Evolutionary conservation across 768 basidiomycete genomes (phyloP), one percentile per base, ranked within the genome.

Genomic region (Royoungia palumana): DNA sequence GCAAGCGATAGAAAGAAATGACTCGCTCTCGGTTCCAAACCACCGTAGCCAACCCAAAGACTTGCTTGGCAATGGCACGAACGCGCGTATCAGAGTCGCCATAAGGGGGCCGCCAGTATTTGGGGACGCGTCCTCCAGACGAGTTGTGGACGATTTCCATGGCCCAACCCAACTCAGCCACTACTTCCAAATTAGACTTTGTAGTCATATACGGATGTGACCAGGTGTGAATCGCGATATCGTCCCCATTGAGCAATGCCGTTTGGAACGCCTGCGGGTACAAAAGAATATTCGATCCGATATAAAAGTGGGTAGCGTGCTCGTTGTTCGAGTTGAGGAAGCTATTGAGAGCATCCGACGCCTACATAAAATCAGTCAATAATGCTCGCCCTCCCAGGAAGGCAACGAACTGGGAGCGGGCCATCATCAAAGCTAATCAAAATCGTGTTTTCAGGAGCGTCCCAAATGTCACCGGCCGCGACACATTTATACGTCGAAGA

Each of bases 21-120:
- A 52, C 79, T 45, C 69, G 89, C 87, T 94, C 94, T 50, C 83
- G 79, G 68, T 95, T 94, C 94, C 94, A 97, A 56, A 90, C 69
- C 46, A 94, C 79, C n/a, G 89, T 87, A 19, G 76, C 75, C 54
- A 97, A 67, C 21, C 89, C 91, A 62, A 96, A 94, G 27, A 94
- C 85, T 63, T 90, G 83, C 62, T 78, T 74, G 21, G 94, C 94
- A 59, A 98, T 89, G 4, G 92, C 83, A 32, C 80, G 75, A 27
- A 95, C 89, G 41, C 94, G 80, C 66, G 77, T 79, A 62, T 98
- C 94, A 38, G 78, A 78, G 64, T 94, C 88, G 28, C 89, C 90
- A 61, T 80, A 92, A 8, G 91, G 91, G 2, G 90, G 90, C n/a
- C 91, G 72, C 93, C 93, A 96, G 74, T 76, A 94, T 40, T 72